These are phyloP conservation scores for Laburnicola sp. DNA, from an alignment of 2,329 filamentous ascomycete genomes.

Conservation along the genomic window DNA sequence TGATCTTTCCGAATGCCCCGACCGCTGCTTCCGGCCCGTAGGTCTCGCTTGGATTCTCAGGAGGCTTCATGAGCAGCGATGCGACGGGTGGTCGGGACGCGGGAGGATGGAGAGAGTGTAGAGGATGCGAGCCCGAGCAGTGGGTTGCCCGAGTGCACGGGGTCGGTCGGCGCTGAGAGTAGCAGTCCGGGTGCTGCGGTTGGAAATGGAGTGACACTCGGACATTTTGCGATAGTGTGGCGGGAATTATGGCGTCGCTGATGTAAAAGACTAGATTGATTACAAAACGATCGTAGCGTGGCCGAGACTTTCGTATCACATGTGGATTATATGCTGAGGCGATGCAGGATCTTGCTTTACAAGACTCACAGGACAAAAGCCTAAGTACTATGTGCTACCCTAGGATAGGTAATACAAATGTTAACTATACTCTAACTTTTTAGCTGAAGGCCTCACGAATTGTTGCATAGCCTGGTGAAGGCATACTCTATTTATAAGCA, in stretches of 20 bases:
- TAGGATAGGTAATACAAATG: too few relatives aligned
- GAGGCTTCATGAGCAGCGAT: conserved; percentile 65
- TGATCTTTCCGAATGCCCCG: conserved; percentile 58
- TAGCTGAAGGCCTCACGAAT: too few relatives aligned
- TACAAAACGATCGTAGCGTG: not conserved
- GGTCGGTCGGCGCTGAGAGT: not conserved
- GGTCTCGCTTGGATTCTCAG: conserved; percentile 57
- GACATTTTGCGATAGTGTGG: conserved; percentile 12
- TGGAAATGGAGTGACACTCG: not conserved
- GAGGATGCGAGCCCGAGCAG: conserved; percentile 26
- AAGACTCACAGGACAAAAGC: too few relatives aligned
- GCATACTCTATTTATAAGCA: too few relatives aligned
- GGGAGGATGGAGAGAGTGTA: conserved; percentile 35
- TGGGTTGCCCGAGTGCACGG: conserved; percentile 16
- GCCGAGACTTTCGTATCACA: not conserved
- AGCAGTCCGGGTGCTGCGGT: not conserved
- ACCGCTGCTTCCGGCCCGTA: conserved; percentile 64
- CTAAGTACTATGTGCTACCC: too few relatives aligned
- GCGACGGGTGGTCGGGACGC: conserved; percentile 60
- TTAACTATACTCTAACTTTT: too few relatives aligned
- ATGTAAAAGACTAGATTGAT: not conserved
- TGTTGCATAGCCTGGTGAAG: too few relatives aligned
- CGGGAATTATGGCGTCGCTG: conserved; percentile 17
- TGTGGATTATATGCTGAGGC: too few relatives aligned
- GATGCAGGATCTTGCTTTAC: too few relatives aligned